These are phyloP conservation scores for Trichoderma oligosporum DNA, from an alignment of 2,329 filamentous ascomycete species.

Conservation along the genomic window DNA sequence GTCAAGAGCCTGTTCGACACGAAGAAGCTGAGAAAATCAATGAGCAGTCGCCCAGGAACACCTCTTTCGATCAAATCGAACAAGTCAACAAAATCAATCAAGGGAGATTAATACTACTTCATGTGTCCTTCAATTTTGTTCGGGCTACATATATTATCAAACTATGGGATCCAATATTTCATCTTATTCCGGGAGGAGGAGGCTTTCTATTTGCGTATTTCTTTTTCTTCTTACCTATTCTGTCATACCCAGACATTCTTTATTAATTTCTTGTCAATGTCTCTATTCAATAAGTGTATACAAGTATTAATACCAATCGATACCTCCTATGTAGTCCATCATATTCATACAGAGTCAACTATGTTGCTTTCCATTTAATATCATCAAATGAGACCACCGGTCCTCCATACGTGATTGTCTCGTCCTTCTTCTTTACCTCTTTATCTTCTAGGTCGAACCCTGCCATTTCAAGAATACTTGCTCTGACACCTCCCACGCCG, in stretches of 20 bases:
- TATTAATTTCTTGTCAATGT: background rate
- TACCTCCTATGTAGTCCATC: background rate
- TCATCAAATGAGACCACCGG: constrained; percentile 40
- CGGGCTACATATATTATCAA: background rate
- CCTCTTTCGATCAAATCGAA: constrained; percentile 28
- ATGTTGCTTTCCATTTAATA: constrained; percentile 34
- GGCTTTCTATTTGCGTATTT: background rate
- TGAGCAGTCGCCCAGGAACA: constrained; percentile 43
- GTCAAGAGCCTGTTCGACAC: constrained; percentile 69
- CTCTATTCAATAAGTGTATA: background rate
- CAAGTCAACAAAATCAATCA: constrained; percentile 4
- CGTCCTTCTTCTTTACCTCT: constrained; percentile 34
- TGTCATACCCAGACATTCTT: background rate
- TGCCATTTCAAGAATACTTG: constrained; percentile 41
- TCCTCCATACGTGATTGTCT: constrained; percentile 36
- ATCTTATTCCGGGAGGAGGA: background rate
- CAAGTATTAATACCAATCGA: constrained; percentile 2
- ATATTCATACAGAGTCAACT: background rate
- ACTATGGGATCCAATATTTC: background rate
- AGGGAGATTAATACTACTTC: background rate
- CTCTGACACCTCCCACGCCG: constrained; percentile 39
- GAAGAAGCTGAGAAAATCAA: constrained; percentile 51
- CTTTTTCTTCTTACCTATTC: background rate
- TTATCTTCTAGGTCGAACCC: constrained; percentile 33
- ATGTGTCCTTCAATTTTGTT: background rate